Evolutionary conservation across 2,329 filamentous ascomycete species (phyloP).

Genomic region (Penicillium glabrum): DNA sequence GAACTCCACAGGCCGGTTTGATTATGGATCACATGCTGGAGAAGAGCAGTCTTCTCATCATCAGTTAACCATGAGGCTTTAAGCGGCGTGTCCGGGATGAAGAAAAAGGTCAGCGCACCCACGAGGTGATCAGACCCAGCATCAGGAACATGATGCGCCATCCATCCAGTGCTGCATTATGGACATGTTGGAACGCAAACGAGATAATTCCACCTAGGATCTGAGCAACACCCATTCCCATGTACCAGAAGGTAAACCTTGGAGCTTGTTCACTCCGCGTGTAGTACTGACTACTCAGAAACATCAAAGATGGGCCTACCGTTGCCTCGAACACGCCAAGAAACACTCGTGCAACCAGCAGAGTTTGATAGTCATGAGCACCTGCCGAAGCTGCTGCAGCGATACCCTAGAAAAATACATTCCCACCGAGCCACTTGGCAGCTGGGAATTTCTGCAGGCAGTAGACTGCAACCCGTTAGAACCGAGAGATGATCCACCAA

Average conservation of each 20-base stretch:
- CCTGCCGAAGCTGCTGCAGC: conserved; percentile 48
- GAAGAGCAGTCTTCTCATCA: conserved; percentile 38
- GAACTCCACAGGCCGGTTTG: conserved; percentile 55
- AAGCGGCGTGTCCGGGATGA: conserved; percentile 54
- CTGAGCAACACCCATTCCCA: conserved; percentile 60
- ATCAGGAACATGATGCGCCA: conserved; percentile 55
- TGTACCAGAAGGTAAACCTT: conserved; percentile 62
- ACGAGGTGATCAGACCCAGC: conserved; percentile 50
- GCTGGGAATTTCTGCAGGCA: conserved; percentile 24
- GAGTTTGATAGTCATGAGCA: conserved; percentile 52
- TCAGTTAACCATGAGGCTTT: conserved; percentile 36
- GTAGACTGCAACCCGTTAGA: conserved; percentile 15
- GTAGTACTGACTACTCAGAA: conserved; percentile 63
- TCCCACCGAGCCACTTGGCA: conserved; percentile 54
- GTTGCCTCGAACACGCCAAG: conserved; percentile 62
- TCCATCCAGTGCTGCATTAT: conserved; percentile 34
- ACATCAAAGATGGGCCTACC: conserved; percentile 60
- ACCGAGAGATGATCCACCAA: not conserved
- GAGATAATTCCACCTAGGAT: conserved; percentile 37
- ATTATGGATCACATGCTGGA: conserved; percentile 48
- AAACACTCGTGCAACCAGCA: conserved; percentile 58
- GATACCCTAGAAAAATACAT: conserved; percentile 56
- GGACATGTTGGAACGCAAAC: conserved; percentile 57
- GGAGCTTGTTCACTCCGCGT: conserved; percentile 58
- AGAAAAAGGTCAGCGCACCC: conserved; percentile 42